Evolutionary conservation across 139 green algal genomes (phyloP), one percentile per base, ranked within the genome.

Genomic region (Nannochloris sp.): DNA sequence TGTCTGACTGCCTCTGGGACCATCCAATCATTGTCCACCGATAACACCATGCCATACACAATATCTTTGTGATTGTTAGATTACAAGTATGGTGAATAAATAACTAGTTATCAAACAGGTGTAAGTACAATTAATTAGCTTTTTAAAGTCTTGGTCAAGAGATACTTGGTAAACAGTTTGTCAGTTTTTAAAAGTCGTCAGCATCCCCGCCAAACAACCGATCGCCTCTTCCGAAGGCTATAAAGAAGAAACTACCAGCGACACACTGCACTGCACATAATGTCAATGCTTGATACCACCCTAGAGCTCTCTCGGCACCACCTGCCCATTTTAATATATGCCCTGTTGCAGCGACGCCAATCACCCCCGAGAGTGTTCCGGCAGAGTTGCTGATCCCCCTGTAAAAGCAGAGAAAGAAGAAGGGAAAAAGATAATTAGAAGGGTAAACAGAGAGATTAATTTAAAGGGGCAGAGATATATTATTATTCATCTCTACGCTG

Each of bases 271-370:
- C 19, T 1, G 92, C 78, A 3, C 73, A 59, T 3, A 88, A 31
- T 1, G 38, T 58, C 23, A 93, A 85, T 7, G 86, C 88, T 24
- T 57, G 36, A 48, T 74, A 85, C 91, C 91, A 97, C 31, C 90
- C 91, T 0, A 14, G 45, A 3, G 76, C 31, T 2, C 61, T 68
- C 1, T 31, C 60, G 1, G 74, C 78, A 6, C 81, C 82, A 13
- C 84, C 81, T 0, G 71, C 55, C n/a, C 67, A 38, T 61, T 97
- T 80, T 42, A 99, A 77, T 46, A 98, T 81, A 29, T 77, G 67
- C 15, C 93, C 93, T 0, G 94, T 97, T 1, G 87, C 75, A 0
- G 82, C 74, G n/a, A 97, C 92, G 2, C 93, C 93, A 5, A 98
- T 81, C 13, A 99, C 85, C 2, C 93, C 80, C 6, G 87, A 72